These are phyloP conservation scores for Clathrus columnatus DNA, from an alignment of 768 basidiomycete species.

Conservation along the genomic window DNA sequence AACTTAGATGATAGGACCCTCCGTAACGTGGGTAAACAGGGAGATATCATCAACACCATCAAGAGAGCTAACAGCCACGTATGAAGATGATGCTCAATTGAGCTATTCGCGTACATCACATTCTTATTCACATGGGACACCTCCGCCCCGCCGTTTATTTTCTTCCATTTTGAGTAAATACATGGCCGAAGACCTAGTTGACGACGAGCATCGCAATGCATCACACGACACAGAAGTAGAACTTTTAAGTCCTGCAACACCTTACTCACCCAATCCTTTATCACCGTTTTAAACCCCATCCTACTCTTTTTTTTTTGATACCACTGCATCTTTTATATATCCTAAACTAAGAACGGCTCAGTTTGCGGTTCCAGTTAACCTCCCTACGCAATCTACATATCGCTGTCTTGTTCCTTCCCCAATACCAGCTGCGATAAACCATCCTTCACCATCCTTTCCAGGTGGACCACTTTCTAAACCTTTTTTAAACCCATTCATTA, in stretches of 20 bases:
- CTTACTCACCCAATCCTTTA: neutral
- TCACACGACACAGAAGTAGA: neutral
- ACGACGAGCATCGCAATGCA: neutral
- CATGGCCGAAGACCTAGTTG: neutral
- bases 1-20: neutral
- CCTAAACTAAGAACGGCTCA: too few species aligned
- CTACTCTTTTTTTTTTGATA: too few species aligned
- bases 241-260: neutral
- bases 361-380: conserved; percentile 41
- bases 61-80: neutral
- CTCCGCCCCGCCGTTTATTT: neutral
- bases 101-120: neutral
- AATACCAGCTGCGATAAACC: conserved; percentile 67
- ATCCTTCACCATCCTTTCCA: conserved; percentile 61
- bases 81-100: neutral
- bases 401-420: conserved; percentile 68
- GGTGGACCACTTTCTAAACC: conserved; percentile 70
- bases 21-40: neutral
- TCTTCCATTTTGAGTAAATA: conserved; percentile 1
- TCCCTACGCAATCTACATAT: conserved; percentile 69
- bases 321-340: neutral
- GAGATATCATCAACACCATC: neutral
- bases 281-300: neutral
- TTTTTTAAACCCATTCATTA: conserved; percentile 59
- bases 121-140: neutral